phyloP scores from a whole-genome alignment of 1,284 basidiomycete genomes.

The Cutaneotrichosporon dermatis region DNA sequence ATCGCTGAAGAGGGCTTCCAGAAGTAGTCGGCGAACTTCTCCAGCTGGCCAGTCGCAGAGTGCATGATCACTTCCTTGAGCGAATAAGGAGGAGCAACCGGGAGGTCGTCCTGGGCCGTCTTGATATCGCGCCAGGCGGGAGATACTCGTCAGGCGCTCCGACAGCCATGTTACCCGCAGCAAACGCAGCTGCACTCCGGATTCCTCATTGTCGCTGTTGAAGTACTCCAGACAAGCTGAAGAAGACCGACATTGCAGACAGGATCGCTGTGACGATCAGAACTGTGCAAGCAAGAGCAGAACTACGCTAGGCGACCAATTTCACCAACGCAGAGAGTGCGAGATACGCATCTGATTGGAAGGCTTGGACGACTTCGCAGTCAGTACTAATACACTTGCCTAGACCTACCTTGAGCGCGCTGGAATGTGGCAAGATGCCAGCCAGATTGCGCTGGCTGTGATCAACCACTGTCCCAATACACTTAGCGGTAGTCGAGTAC shows the following conservation, averaged over 20 bases:
- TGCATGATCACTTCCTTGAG: constrained; percentile 95
- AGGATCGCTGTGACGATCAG: constrained; percentile 63
- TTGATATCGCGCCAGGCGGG: constrained; percentile 80
- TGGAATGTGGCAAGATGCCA: constrained; percentile 76
- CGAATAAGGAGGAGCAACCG: constrained; percentile 82
- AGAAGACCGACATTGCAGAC: constrained; percentile 71
- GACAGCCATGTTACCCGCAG: constrained; percentile 90
- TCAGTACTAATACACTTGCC: no score
- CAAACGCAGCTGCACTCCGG: constrained; percentile 82
- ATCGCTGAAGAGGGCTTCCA: constrained; percentile 83
- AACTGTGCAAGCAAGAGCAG: not conserved
- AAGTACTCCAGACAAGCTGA: constrained; percentile 69
- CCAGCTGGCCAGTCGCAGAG: constrained; percentile 74
- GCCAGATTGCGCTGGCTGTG: constrained; percentile 65
- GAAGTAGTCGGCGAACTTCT: constrained; percentile 74
- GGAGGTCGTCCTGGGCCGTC: constrained; percentile 59
- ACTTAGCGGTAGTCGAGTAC: constrained; percentile 68
- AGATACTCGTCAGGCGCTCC: constrained; percentile 76
- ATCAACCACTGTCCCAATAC: constrained; percentile 72
- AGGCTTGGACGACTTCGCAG: constrained; percentile 59
- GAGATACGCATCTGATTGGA: constrained; percentile 67
- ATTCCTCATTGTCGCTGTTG: constrained; percentile 74
- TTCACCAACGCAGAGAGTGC: constrained; percentile 84
- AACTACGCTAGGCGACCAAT: constrained; percentile 74
- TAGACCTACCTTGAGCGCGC: constrained; percentile 53